Evolutionary conservation across 768 basidiomycete genomes (phyloP), one percentile per base, ranked within the genome.

Genomic region (Xerocomellus dryophilus): DNA sequence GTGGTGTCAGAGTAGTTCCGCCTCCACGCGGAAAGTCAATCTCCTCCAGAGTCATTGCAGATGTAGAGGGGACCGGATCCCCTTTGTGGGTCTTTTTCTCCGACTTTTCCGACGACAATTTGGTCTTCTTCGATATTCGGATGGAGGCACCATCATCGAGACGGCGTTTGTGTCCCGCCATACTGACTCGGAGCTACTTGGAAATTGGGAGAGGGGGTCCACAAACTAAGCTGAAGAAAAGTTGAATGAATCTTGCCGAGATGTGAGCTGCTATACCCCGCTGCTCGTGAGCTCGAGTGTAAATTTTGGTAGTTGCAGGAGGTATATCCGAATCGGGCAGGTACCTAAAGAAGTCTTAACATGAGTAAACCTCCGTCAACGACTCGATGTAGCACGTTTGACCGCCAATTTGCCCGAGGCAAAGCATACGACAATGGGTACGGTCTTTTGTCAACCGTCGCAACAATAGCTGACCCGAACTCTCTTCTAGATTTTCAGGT

Each of bases 21-120:
- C 96, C 96, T 25, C 96, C 97, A 61, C 96, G 85, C 53, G 95
- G 95, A 72, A 98, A 99, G 70, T 95, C 93, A 46, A 92, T 80
- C 64, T 95, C 93, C 36, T 93, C 84, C 10, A 77, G 56, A 34
- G 75, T 70, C 52, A 77, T 62, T 59, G 66, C 72, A n/a, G 78
- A 75, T 27, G 67, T 59, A 10, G 71, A 59, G 46, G 72, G 67
- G 4, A 69, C 57, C 10, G 72, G 53, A 18, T 72, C 68, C 18
- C 63, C 58, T 57, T 62, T 41, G 47, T 49, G 45, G 10, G 50
- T 34, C 57, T 60, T 69, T 47, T 42, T 55, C 62, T 66, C 54
- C 56, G 59, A 44, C 67, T 67, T 57, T 50, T 70, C 39, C 56
- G 57, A 41, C 18, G 70, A 68, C 4, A 77, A 71, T 70, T 84